Percentiles rank a stretch among this genome's conserved stretches.
Conservation (phyloP, 2,329 filamentous ascomycete genomes). For the Metarhizium anisopliae region DNA sequence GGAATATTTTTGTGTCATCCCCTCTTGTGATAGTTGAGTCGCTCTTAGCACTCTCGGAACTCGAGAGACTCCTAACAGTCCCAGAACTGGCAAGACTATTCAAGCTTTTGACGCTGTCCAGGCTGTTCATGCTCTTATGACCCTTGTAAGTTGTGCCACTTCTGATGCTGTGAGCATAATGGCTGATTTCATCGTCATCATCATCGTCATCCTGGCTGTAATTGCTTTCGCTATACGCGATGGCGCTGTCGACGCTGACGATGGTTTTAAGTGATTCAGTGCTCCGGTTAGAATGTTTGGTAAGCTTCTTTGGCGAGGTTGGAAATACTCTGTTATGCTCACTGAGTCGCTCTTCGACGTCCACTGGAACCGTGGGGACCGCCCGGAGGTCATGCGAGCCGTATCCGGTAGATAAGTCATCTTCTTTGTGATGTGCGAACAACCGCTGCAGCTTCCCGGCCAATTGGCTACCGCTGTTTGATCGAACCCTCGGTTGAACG, state of each 20-base stretch:
- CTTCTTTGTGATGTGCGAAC: background rate
- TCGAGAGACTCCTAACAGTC: background rate
- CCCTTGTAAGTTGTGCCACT: background rate
- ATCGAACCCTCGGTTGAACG: slow-evolving; percentile 9
- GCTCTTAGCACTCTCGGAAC: background rate
- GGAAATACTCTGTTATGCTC: slow-evolving; percentile 25
- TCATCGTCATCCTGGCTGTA: background rate
- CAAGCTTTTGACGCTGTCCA: background rate
- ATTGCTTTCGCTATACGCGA: slow-evolving; percentile 1
- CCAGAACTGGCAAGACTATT: background rate
- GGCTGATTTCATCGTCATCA: background rate
- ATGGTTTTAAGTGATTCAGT: slow-evolving; percentile 41
- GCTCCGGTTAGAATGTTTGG: slow-evolving; percentile 30
- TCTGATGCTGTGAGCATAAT: background rate
- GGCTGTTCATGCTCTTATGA: slow-evolving; percentile 2
- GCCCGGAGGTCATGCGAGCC: slow-evolving; percentile 7
- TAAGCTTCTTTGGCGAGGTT: slow-evolving; percentile 25
- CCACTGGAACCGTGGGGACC: slow-evolving; percentile 27
- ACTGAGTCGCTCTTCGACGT: slow-evolving; percentile 25
- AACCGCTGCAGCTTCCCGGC: slow-evolving; percentile 8
- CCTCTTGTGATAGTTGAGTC: background rate
- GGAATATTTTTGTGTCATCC: background rate
- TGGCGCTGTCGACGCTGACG: slow-evolving; percentile 37
- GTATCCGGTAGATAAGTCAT: background rate
- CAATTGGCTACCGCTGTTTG: slow-evolving; percentile 13